Evolutionary conservation across 257 asterid genomes (phyloP), one percentile per base, ranked within the genome.

Genomic region (Plectranthus barbatus): DNA sequence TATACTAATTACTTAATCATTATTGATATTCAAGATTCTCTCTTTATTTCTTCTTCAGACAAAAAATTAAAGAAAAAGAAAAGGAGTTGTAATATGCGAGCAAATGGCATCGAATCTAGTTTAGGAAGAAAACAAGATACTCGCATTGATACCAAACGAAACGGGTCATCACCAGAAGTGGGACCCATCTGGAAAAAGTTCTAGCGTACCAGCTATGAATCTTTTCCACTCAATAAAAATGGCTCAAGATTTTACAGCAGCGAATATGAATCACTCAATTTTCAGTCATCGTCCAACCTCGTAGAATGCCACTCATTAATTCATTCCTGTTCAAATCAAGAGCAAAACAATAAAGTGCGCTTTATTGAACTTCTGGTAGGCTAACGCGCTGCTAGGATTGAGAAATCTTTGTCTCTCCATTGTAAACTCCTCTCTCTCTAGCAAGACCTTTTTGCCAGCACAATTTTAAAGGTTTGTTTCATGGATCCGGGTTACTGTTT

Each of bases 201-300:
- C 66, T 62, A 65, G 9, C 45, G 2, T 24, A 64, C n/a, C 69
- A 47, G 54, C 59, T 45, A 57, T 24, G 13, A 42, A 54, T 3
- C 6, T 54, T 59, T 66, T 4, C 55, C 33, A 44, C 53, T 45
- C 48, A 3, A 15, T 14, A 5, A 64, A n/a, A 15, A 39, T 55
- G 29, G 64, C 62, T 9, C 14, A 20, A 56, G 46, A 61, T 61
- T 61, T 31, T 39, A 7, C 72, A 46, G 41, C 61, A 11, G 50
- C 4, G 42, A 74, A 37, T 67, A 33, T 49, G 80, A 70, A 68
- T 81, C 91, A 79, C 95, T 76, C 89, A 74, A 68, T 78, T 74
- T 68, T 56, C 13, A n/a, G 45, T 64, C 80, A 41, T 56, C 76
- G 40, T 18, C 73, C 62, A 60, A 60, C 61, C 56, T 26, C n/a